A percentile compares a stretch with the other conserved stretches of the same genome.
These are phyloP conservation scores for Arachis hypogaea DNA, from an alignment of 306 rosid species.

Conservation along the genomic window DNA sequence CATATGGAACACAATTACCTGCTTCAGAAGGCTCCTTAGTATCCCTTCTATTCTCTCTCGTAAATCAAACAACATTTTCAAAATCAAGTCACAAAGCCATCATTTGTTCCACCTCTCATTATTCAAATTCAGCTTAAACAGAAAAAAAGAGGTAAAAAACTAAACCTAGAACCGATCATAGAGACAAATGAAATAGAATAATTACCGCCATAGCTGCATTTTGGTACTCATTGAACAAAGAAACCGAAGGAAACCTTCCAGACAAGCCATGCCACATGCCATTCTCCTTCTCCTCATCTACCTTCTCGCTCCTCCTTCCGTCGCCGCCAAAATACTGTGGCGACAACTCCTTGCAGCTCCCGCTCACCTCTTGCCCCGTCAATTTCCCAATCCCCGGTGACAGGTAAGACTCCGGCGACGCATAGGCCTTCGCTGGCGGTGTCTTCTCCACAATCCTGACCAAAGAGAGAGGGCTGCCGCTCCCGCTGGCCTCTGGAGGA, in stretches of 20 bases:
- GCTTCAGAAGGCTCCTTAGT: neutral
- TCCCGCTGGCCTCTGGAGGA: slow-evolving; percentile 45
- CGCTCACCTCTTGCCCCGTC: too few relatives aligned
- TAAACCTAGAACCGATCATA: neutral
- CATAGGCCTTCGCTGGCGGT: too few relatives aligned
- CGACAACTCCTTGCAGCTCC: slow-evolving; percentile 11
- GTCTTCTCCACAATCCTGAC: slow-evolving; percentile 53
- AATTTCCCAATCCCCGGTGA: too few relatives aligned
- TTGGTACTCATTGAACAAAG: slow-evolving; percentile 66
- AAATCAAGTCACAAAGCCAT: neutral
- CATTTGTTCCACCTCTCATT: neutral
- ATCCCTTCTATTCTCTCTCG: too few relatives aligned
- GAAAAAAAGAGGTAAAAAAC: neutral
- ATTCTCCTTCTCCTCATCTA: slow-evolving; percentile 39
- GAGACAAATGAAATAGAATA: neutral
- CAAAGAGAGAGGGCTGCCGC: slow-evolving; percentile 58
- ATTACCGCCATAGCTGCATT: slow-evolving; percentile 90
- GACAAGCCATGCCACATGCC: slow-evolving; percentile 57
- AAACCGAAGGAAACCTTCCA: slow-evolving; percentile 62
- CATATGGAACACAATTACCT: too few relatives aligned
- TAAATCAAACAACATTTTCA: neutral
- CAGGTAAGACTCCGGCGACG: too few relatives aligned
- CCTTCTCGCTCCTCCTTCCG: slow-evolving; percentile 39
- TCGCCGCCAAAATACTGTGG: slow-evolving; percentile 43
- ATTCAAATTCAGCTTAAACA: too few relatives aligned